phyloP scores from a whole-genome alignment of 768 basidiomycete species.

The Fomitopsis pulvina region DNA sequence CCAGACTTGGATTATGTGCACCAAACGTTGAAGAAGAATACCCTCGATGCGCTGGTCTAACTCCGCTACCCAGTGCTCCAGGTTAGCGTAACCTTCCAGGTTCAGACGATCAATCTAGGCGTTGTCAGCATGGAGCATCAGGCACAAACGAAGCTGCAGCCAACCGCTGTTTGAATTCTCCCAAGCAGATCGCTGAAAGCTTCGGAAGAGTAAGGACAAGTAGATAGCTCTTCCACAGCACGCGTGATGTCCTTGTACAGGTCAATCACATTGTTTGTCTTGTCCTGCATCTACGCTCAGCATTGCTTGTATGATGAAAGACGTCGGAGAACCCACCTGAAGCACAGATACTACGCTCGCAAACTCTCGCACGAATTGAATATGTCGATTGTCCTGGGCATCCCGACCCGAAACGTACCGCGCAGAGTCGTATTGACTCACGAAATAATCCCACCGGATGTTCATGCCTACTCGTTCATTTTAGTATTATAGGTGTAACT shows the following conservation, averaged over 20 bases:
- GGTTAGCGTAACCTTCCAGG: slow-evolving; percentile 84
- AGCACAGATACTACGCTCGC: slow-evolving; percentile 88
- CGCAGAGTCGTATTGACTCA: slow-evolving; percentile 86
- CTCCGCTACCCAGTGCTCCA: slow-evolving; percentile 52
- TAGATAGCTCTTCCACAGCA: slow-evolving; percentile 80
- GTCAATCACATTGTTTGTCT: slow-evolving; percentile 91
- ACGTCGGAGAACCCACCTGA: slow-evolving; percentile 45
- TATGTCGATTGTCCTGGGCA: slow-evolving; percentile 79
- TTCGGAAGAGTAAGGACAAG: slow-evolving; percentile 80
- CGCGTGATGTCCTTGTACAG: slow-evolving; percentile 81
- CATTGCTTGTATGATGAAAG: background rate
- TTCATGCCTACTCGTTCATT: slow-evolving; percentile 62
- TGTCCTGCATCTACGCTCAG: slow-evolving; percentile 50
- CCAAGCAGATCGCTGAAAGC: slow-evolving; percentile 75
- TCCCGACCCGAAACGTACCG: slow-evolving; percentile 72
- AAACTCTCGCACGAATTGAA: slow-evolving; percentile 93
- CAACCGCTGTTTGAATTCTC: slow-evolving; percentile 78
- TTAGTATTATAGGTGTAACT: background rate
- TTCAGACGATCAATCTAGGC: slow-evolving; percentile 86
- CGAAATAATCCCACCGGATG: slow-evolving; percentile 95
- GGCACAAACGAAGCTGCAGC: slow-evolving; percentile 23
- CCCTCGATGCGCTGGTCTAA: slow-evolving; percentile 72
- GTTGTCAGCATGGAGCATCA: background rate
- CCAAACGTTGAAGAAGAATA: slow-evolving; percentile 69
- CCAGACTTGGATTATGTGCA: slow-evolving; percentile 79